A percentile compares a stretch with the other conserved stretches of the same genome.
Conservation (phyloP, 805 yeast species). For the Maudiozyma pseudohumilis region DNA sequence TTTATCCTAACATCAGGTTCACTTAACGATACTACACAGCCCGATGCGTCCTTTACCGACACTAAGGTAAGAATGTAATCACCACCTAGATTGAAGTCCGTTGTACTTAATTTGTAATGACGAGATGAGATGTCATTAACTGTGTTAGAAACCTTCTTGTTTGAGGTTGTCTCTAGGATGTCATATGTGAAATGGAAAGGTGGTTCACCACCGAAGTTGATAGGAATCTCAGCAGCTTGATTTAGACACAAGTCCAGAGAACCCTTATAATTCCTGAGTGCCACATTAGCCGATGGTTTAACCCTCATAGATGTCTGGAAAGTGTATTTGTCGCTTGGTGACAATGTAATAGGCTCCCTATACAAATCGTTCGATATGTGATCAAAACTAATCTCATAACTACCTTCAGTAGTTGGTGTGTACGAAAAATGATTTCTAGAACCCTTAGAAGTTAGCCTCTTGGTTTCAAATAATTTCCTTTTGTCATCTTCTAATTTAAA, state of each 20-base stretch:
- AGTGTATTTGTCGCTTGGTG: constrained; percentile 35
- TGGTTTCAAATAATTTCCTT: constrained; percentile 29
- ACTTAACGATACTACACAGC: constrained; percentile 64
- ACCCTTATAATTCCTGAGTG: constrained; percentile 10
- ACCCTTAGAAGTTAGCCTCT: constrained; percentile 31
- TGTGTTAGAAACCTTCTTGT: constrained; percentile 36
- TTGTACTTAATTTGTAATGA: constrained; percentile 39
- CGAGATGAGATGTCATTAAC: constrained; percentile 33
- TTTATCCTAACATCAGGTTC: constrained; percentile 54
- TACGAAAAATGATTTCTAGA: constrained; percentile 52
- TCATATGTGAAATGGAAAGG: constrained; percentile 70
- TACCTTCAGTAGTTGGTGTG: constrained; percentile 74
- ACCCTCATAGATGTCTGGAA: constrained; percentile 65
- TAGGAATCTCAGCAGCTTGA: constrained; percentile 38
- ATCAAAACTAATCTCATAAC: constrained; percentile 63
- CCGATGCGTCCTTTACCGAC: constrained; percentile 62
- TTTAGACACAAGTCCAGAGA: constrained; percentile 37
- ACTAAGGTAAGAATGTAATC: constrained; percentile 54
- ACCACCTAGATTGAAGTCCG: constrained; percentile 57
- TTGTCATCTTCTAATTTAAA: constrained; percentile 37
- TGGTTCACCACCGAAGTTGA: constrained; percentile 63
- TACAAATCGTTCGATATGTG: constrained; percentile 57
- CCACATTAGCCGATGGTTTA: constrained; percentile 45
- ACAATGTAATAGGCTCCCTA: constrained; percentile 31
- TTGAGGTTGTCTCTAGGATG: constrained; percentile 46